Evolutionary conservation across 371 early-diverging fungal genomes (phyloP).

Genomic region (Mucor saturninus): DNA sequence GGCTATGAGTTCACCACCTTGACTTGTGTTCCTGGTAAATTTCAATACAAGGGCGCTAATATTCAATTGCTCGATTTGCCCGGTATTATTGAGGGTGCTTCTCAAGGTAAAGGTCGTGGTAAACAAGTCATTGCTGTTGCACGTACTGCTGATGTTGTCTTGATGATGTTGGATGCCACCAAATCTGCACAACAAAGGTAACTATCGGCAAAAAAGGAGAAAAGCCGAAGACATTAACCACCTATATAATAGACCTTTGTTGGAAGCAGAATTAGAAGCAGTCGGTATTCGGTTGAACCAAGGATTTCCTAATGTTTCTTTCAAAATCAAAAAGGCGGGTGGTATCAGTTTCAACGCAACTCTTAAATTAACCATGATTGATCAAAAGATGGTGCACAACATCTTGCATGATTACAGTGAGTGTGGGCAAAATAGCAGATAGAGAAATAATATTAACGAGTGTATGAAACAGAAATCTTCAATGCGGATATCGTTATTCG

Average conservation of each 20-base stretch:
- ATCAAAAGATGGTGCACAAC: constrained; percentile 89
- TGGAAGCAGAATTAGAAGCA: constrained; percentile 98
- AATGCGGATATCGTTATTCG: constrained; percentile 99
- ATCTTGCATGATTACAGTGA: constrained; percentile 96
- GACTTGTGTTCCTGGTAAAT: constrained; percentile 98
- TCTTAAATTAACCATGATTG: constrained; percentile 86
- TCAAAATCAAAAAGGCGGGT: constrained; percentile 98
- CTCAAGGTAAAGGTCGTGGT: constrained; percentile 98
- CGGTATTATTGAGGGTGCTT: constrained; percentile 94
- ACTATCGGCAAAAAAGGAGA: not conserved
- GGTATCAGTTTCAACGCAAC: constrained; percentile 97
- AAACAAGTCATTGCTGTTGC: constrained; percentile 97
- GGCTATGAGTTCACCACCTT: constrained; percentile 99
- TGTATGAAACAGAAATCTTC: constrained; percentile 72
- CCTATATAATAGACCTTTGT: constrained; percentile 65
- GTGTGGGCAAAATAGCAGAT: constrained; percentile 7
- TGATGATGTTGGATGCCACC: constrained; percentile 99
- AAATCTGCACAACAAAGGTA: constrained; percentile 84
- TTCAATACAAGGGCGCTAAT: constrained; percentile 97
- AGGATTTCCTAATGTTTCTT: constrained; percentile 90
- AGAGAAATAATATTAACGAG: not conserved
- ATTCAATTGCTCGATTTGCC: constrained; percentile 94
- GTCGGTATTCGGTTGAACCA: constrained; percentile 98
- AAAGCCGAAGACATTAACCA: not conserved
- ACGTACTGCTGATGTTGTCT: constrained; percentile 95